Evolutionary conservation across 2,329 filamentous ascomycete species (phyloP), one percentile per base, ranked within the genome.

Genomic region (Colletotrichum horii): DNA sequence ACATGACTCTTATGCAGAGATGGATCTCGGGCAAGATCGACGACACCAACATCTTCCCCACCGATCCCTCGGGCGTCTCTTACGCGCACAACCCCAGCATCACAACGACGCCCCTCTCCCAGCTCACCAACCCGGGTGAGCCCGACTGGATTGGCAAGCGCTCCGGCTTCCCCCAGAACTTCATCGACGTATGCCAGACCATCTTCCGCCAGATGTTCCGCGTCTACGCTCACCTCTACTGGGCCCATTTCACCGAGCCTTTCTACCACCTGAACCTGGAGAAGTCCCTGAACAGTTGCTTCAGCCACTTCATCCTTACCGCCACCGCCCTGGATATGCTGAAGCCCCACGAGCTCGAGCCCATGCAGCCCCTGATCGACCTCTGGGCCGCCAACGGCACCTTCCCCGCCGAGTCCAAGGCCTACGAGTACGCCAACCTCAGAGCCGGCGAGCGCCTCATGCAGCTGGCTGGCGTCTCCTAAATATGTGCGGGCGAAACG

Each of bases 171-270:
- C 97, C 97, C 4, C 92, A 94, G 78, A 94, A 95, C 79, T 98
- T 98, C 84, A 90, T 96, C 80, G 92, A 94, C 77, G 96, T 98
- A 79, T 97, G 96, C 88, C 96, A 97, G 88, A 94, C 94, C 78
- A 97, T 98, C 81, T 96, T 98, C 88, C 94, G 96, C 80, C 97
- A 98, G 86, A 98, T 99, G 94, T 98, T 99, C 89, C 94, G 97
- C 75, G 96, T 98, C 80, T 99, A 99, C 83, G 94, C 97, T 64
- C 97, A 99, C 85, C 92, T 99, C 76, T 99, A 99, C 89, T 98
- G 98, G 91, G 95, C 96, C 73, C 97, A 99, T 85, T 99, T 95
- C 85, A 88, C 93, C 76, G 94, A 95, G 79, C 94, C 94, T 7
- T 95, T 96, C 85, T 96, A 95, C 86, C 93, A 96, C 83, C 89